Percentiles rank a stretch among this genome's conserved stretches.
These are phyloP conservation scores for Cytospora mali DNA, from an alignment of 2,329 filamentous ascomycete species.

Conservation along the genomic window DNA sequence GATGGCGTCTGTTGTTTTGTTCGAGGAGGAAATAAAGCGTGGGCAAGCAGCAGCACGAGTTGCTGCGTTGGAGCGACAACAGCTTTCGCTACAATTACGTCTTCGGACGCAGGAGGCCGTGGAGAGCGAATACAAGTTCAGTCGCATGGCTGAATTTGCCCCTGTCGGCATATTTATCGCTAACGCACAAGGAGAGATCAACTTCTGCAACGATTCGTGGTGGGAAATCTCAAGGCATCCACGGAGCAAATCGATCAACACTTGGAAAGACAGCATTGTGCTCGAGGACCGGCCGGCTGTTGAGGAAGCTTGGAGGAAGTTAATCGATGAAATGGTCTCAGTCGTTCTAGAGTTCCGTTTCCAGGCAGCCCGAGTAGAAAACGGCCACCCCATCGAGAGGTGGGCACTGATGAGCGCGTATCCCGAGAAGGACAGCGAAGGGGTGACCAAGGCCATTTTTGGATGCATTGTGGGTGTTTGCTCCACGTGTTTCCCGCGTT, in stretches of 20 bases:
- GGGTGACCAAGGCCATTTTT: slow-evolving; percentile 72
- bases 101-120: slow-evolving; percentile 63
- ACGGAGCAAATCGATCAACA: slow-evolving; percentile 59
- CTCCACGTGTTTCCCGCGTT: not conserved
- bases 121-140: slow-evolving; percentile 77
- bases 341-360: slow-evolving; percentile 77
- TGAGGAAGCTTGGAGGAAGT: slow-evolving; percentile 61
- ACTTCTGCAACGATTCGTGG: slow-evolving; percentile 82
- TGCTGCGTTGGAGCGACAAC: slow-evolving; percentile 75
- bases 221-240: slow-evolving; percentile 71
- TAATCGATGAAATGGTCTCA: slow-evolving; percentile 63
- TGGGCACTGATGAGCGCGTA: slow-evolving; percentile 80
- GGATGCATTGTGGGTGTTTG: slow-evolving; percentile 42
- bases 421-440: slow-evolving; percentile 67
- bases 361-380: slow-evolving; percentile 65
- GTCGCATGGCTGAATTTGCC: slow-evolving; percentile 81
- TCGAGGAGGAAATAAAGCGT: slow-evolving; percentile 79
- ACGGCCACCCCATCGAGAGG: slow-evolving; percentile 64
- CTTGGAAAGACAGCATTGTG: slow-evolving; percentile 73
- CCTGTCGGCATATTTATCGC: slow-evolving; percentile 86
- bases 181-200: slow-evolving; percentile 70
- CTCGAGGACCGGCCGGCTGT: slow-evolving; percentile 65
- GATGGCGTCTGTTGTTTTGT: slow-evolving; percentile 78
- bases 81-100: slow-evolving; percentile 74
- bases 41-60: slow-evolving; percentile 73